Evolutionary conservation across 2,329 filamentous ascomycete species (phyloP), one percentile per base, ranked within the genome.

Genomic region (Ophiostoma tasmaniense): DNA sequence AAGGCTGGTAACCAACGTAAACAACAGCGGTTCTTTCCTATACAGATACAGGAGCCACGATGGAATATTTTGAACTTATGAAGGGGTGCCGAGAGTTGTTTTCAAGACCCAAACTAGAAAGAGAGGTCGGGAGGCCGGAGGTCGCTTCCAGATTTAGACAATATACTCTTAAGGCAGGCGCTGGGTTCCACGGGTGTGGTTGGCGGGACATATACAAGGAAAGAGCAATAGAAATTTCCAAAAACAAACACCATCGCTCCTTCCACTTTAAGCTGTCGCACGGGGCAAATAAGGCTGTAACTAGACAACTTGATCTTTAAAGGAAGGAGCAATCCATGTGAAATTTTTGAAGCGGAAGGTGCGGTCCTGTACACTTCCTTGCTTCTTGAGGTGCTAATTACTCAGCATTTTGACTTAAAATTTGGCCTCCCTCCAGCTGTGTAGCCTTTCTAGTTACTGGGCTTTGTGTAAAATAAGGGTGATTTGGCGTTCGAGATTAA

Each of bases 181-280:
- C 17, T 64, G 7, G 2, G 30, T 20, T 30, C 25, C 14, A 13
- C 55, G 14, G 2, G 55, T 30, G 25, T 61, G 50, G 50, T 55
- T 25, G 50, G 14, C 55, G 55, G 14, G 25, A 30, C 22, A n/a
- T 30, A 17, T 1, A 35, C 2, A 10, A 64, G 61, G 61, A 64
- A 64, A n/a, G 61, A 64, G 20, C 61, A 37, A 37, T 7, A 20
- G 33, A 20, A 20, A 17, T 2, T 22, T 7, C 13, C 20, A n/a
- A 64, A 11, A 64, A 37, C 55, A 61, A 64, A 20, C 61, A 25
- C 61, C 20, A 64, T 37, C 33, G 61, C 61, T 37, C 61, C 61
- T 64, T 64, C 61, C 61, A 11, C 25, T 22, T 17, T 25, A 4
- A 13, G 25, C 6, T 61, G 55, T 61, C 11, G 55, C 25, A 8